Conservation (phyloP, 2,329 filamentous ascomycete genomes). For the Arthrinium phaeospermum region DNA sequence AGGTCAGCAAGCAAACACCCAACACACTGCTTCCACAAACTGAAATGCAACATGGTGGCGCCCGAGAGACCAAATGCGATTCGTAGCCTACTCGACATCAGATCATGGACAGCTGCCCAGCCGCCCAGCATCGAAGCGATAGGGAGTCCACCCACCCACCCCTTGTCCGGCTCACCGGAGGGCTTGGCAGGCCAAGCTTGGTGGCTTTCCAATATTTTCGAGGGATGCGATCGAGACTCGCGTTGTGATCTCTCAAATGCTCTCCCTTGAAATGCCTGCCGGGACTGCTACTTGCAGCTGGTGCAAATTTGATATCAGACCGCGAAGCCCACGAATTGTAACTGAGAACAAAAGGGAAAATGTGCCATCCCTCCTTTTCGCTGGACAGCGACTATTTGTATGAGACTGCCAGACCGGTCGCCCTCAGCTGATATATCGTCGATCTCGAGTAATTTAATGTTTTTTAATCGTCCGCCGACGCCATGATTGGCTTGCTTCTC, state of each 20-base stretch:
- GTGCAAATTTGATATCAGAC: not conserved
- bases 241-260: not conserved
- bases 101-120: not conserved
- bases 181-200: not conserved
- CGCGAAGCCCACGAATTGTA: not conserved
- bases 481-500: not conserved
- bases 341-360: not conserved
- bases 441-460: not conserved
- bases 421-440: not conserved
- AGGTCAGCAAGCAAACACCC: not conserved
- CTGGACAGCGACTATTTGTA: not conserved
- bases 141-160: not conserved
- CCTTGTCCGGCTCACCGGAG: not conserved
- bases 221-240: not conserved
- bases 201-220: not conserved
- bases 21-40: not conserved
- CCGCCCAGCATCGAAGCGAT: not conserved
- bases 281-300: too few relatives aligned
- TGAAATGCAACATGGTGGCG: not conserved
- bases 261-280: not conserved
- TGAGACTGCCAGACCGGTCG: not conserved
- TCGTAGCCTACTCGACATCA: not conserved
- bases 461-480: not conserved
- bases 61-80: not conserved
- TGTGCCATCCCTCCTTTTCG: not conserved